Percentiles rank a stretch among this genome's conserved stretches.
Conservation (phyloP, 2,329 filamentous ascomycete genomes). For the Byssochlamys sp. region DNA sequence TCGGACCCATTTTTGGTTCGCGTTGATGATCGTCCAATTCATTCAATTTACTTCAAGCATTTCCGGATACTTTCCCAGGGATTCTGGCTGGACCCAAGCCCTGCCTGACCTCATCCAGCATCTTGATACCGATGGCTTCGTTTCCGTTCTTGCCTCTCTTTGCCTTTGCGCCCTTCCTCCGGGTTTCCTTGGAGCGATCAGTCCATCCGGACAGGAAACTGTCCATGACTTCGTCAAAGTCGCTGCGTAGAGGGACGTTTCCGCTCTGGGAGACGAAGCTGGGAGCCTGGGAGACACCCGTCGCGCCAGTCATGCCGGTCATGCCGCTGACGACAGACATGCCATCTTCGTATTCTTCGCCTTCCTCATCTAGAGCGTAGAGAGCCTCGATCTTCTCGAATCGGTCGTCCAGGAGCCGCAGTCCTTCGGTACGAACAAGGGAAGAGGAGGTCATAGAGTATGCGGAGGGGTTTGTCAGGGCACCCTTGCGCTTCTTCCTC, state of each 20-base stretch:
- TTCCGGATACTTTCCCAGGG: constrained; percentile 20
- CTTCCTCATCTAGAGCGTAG: constrained; percentile 56
- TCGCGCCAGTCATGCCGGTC: constrained; percentile 48
- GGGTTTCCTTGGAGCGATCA: constrained; percentile 43
- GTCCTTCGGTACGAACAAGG: constrained; percentile 75
- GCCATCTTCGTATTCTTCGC: constrained; percentile 41
- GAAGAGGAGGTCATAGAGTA: constrained; percentile 91
- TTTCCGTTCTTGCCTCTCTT: constrained; percentile 69
- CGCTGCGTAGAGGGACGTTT: constrained; percentile 54
- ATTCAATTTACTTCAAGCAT: background rate
- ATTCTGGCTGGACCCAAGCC: constrained; percentile 69
- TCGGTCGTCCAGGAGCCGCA: constrained; percentile 73
- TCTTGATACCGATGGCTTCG: constrained; percentile 69
- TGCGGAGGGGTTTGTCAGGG: constrained; percentile 72
- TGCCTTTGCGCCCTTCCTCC: constrained; percentile 50
- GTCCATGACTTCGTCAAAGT: constrained; percentile 86
- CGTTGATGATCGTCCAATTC: background rate
- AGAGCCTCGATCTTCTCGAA: constrained; percentile 86
- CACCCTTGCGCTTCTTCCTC: constrained; percentile 89
- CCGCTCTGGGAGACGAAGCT: constrained; percentile 33
- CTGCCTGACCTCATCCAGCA: constrained; percentile 79
- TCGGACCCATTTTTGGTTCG: background rate
- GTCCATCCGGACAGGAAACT: constrained; percentile 67
- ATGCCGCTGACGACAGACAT: constrained; percentile 42
- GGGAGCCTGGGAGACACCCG: constrained; percentile 52